Base-by-base conservation (phyloP, 169 alveolate species). In the Plasmodium gonderi region DNA sequence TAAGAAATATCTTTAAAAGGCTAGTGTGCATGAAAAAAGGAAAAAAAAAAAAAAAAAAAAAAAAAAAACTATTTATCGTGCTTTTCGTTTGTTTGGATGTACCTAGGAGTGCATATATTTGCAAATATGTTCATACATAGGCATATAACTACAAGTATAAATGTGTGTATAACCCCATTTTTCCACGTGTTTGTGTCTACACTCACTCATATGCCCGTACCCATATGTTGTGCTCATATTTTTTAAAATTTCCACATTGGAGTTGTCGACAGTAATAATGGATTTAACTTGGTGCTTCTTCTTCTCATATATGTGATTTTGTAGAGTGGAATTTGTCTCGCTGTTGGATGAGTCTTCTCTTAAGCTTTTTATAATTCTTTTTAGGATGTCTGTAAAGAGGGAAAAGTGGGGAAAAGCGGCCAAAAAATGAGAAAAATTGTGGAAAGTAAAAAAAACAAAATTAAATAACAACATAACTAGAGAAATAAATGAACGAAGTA, bases 1-100 rank as follows among this genome's bases (percentile, higher is more conserved):
- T n/a, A 38, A 69, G 51, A 29, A 68, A 82, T 82, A 82, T 26
- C 23, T 44, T 69, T 12, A 80, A 40, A 38, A 80, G 23, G 65
- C 91, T 80, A 20, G 36, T 36, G 72, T 60, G 20, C 14, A 65
- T 36, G 23, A 51, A 40, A 79, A 79, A 38, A 23, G 79, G 67
- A 47, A 33, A 17, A 64, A 38, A 68, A 17, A 20, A 65, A 65
- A 51, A 51, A 40, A 79, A 79, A 38, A 23, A 47, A 31, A 47
- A 33, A 17, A 64, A 38, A 68, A 17, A 40, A 65, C 31, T 54
- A 26, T 45, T 60, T 5, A 38, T 31, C 45, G 38, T 49, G 44
- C 54, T 17, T 0, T 60, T 6, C 36, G 26, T 60, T 20, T 5
- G 2, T 4, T 33, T 51, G 31, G 83, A 9, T 76, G 85, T 33